Conservation (phyloP, 225 moss, liverwort and hornwort species). For the Sphagnum tenellum region DNA sequence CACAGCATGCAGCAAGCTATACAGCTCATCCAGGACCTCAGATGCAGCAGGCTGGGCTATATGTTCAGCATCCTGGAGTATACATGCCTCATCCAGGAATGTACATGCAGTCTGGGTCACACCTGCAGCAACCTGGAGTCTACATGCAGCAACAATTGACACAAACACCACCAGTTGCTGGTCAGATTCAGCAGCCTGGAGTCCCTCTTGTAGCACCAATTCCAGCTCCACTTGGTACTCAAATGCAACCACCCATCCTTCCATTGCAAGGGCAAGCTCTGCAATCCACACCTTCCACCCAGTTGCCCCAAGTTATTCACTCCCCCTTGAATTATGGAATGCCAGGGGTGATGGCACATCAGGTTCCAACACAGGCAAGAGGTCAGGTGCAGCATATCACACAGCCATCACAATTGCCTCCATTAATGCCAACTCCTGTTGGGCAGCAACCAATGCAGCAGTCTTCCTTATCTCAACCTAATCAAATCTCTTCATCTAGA, state of each 20-base stretch:
- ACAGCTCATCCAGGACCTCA: constrained; percentile 29
- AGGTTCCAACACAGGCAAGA: too few relatives aligned
- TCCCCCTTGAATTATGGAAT: too few relatives aligned
- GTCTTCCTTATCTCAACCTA: constrained; percentile 32
- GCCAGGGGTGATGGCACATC: too few relatives aligned
- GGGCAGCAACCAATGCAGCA: constrained; percentile 35
- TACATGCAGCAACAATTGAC: too few relatives aligned
- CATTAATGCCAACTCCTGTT: constrained; percentile 24
- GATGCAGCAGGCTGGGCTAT: constrained; percentile 30
- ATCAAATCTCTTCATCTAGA: constrained; percentile 25
- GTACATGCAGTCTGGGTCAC: constrained; percentile 1
- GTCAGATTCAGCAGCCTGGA: too few relatives aligned
- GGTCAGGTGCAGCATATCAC: too few relatives aligned
- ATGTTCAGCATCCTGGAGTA: constrained; percentile 37
- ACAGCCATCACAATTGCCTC: too few relatives aligned
- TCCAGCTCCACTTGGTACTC: not conserved
- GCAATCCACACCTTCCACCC: not conserved
- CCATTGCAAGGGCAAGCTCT: not conserved
- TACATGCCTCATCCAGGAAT: constrained; percentile 27
- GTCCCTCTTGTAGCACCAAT: too few relatives aligned
- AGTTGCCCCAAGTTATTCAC: too few relatives aligned
- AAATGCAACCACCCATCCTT: constrained; percentile 3
- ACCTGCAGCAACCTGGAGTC: constrained; percentile 7
- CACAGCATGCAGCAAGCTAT: constrained; percentile 24
- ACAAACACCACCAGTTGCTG: too few relatives aligned